Evolutionary conservation across 495 filamentous ascomycete genomes (phyloP), one percentile per base, ranked within the genome.

Genomic region (Aspergillus panamensis): DNA sequence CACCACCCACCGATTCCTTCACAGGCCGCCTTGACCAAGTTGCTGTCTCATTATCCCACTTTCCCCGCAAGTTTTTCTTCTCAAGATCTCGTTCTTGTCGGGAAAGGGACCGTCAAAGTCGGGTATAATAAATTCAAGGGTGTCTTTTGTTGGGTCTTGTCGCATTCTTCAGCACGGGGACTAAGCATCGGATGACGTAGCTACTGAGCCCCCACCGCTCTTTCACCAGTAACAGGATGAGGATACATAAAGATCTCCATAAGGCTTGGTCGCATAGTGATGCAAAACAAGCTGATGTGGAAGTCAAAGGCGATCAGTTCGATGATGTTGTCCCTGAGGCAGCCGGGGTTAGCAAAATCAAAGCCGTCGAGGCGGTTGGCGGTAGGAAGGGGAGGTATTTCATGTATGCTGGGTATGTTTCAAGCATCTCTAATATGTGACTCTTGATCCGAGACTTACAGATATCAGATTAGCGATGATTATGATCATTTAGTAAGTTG

Each of bases 401-500:
- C 17, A 60, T 79, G 14, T 77, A 76, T 39, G 67, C 62, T 48
- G 75, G 75, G 76, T 80, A 65, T 51, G 69, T 55, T 9, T 39
- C 7, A 17, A 8, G 12, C 21, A 25, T 14, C 14, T 29, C 20
- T 3, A 7, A 9, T 25, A 3, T 14, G 7, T 35, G 7, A 12
- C 16, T 51, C 30, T 6, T 14, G 2, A 21, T 47, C 5, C n/a
- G 29, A 45, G 8, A 19, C 64, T 68, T 45, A 67, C 13, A 29
- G 48, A 10, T 42, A 53, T 5, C 63, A 68, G 71, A 29, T 43
- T 70, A 49, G 66, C 59, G 12, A 72, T 80, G 67, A 74, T 79
- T 30, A 79, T 78, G 76, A 66, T 79, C 51, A 71, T 74, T 33
- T 80, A 75, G 74, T 75, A 69, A 66, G 74, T 61, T 25, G 10